Base-by-base conservation (phyloP, 768 basidiomycete species). In the Lactifluus subvellereus region DNA sequence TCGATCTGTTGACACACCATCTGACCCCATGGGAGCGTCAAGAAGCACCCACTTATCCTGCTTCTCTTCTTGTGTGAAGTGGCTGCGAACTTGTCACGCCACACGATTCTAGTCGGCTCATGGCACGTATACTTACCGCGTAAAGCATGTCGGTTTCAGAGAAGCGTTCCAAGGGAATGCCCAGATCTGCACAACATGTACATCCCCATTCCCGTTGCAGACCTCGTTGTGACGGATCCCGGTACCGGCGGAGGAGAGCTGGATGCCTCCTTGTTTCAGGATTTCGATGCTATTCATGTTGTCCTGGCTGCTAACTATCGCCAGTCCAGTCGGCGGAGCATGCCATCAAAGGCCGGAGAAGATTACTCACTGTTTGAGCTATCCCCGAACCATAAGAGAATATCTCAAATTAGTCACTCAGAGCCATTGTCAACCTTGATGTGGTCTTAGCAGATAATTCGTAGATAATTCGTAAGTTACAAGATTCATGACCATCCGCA, bases 381-480 rank as follows among this genome's bases (percentile, higher is more conserved):
- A 80, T 4, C 92, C 93, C 20, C 76, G 73, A 43, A 96, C 84
- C 59, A 95, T 97, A 96, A 1, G 87, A 88, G 76, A 94, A 97
- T 65, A 97, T 98, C 70, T 97, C 94, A 67, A 91, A 91, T 72
- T 91, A 79, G 74, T 94, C 91, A 88, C 2, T 91, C 93, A 66
- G 98, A 98, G 0, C 96, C 96, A 18, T 84, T 86, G 18, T 74
- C 69, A 6, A 88, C 76, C 4, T 80, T 81, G 45, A 95, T 89
- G n/a, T 91, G 86, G 69, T 94, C 92, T 74, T 97, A 94, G 75
- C 97, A 97, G 73, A 98, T 87, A 40, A 98, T 91, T 9, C 94
- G 84, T 1, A 98, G 82, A 27, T 27, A 27, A 27, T 27, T 27
- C 27, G 27, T 27, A 27, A 27, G 27, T 27, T 27, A 27, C 27